A percentile compares a stretch with the other conserved stretches of the same genome.
phyloP scores from a whole-genome alignment of 495 filamentous ascomycete species.

The Jackrogersella minutella region DNA sequence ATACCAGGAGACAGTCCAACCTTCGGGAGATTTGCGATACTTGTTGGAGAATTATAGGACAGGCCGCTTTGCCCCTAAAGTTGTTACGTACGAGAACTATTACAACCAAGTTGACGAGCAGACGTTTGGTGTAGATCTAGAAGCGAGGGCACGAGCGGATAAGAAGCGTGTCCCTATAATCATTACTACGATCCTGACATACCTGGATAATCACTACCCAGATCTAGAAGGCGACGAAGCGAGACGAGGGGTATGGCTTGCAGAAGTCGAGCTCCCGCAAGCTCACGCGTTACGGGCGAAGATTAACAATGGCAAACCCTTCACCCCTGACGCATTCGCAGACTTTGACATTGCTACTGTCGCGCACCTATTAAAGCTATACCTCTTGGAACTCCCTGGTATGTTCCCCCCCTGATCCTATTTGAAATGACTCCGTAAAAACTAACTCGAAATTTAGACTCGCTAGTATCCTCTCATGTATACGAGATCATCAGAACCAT shows the following conservation, averaged over 20 bases:
- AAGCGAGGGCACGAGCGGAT: conserved; percentile 90
- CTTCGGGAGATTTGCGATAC: conserved; percentile 88
- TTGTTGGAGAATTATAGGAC: conserved; percentile 98
- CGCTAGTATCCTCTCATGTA: conserved; percentile 95
- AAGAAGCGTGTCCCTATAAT: conserved; percentile 94
- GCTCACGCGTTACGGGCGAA: conserved; percentile 83
- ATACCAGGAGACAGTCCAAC: conserved; percentile 98
- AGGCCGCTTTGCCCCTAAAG: conserved; percentile 86
- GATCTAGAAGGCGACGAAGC: conserved; percentile 98
- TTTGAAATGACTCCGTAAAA: not conserved
- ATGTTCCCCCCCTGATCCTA: conserved; percentile 42
- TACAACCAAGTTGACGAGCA: conserved; percentile 98
- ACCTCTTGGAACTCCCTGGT: conserved; percentile 95
- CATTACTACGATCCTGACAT: conserved; percentile 91
- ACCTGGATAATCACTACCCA: conserved; percentile 94
- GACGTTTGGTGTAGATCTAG: conserved; percentile 96
- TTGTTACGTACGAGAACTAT: conserved; percentile 98
- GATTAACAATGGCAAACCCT: conserved; percentile 88
- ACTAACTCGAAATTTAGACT: conserved; percentile 66
- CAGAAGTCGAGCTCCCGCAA: conserved; percentile 84
- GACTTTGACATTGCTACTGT: conserved; percentile 93
- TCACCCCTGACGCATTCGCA: conserved; percentile 76
- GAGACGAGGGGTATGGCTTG: conserved; percentile 89
- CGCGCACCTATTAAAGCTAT: conserved; percentile 92
- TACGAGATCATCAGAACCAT: conserved; percentile 99